A percentile compares a stretch with the other conserved stretches of the same genome.
phyloP scores from a whole-genome alignment of 805 yeast genomes.

The Hanseniaspora occidentalis region DNA sequence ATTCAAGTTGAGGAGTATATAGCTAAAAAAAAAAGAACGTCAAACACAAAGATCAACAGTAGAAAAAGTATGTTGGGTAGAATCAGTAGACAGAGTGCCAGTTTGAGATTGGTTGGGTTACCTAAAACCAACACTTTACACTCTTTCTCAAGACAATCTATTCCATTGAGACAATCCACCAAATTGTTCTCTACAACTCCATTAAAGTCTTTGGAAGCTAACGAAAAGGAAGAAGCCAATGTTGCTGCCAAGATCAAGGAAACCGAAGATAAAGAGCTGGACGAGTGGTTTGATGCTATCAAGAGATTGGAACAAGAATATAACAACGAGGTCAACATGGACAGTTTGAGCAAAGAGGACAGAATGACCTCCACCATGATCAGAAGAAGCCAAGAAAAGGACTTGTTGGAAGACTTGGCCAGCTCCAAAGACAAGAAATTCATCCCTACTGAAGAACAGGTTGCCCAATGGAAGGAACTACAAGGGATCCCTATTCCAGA shows the following conservation, averaged over 20 bases:
- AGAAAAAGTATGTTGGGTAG: not conserved
- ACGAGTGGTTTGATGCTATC: constrained; percentile 30
- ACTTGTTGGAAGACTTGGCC: constrained; percentile 24
- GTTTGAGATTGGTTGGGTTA: not conserved
- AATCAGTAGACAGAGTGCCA: not conserved
- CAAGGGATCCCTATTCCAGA: constrained; percentile 45
- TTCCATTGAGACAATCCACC: not conserved
- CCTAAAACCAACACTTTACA: too few relatives aligned
- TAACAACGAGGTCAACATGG: constrained; percentile 13
- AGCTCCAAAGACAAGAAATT: constrained; percentile 24
- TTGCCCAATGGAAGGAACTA: constrained; percentile 39
- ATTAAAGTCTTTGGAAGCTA: too few relatives aligned
- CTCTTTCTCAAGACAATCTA: not conserved
- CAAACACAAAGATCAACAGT: not conserved
- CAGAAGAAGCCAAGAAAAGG: not conserved
- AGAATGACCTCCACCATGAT: not conserved
- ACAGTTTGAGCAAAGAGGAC: not conserved
- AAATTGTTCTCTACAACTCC: too few relatives aligned
- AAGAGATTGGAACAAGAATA: constrained; percentile 27
- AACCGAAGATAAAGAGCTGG: constrained; percentile 27
- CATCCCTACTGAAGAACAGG: constrained; percentile 55
- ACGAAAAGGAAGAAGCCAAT: too few relatives aligned
- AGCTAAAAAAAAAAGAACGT: not conserved
- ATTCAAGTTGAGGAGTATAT: not conserved
- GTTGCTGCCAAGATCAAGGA: too few relatives aligned